Conservation (phyloP, 305 asterid species). For the Fraxinus greggii region DNA sequence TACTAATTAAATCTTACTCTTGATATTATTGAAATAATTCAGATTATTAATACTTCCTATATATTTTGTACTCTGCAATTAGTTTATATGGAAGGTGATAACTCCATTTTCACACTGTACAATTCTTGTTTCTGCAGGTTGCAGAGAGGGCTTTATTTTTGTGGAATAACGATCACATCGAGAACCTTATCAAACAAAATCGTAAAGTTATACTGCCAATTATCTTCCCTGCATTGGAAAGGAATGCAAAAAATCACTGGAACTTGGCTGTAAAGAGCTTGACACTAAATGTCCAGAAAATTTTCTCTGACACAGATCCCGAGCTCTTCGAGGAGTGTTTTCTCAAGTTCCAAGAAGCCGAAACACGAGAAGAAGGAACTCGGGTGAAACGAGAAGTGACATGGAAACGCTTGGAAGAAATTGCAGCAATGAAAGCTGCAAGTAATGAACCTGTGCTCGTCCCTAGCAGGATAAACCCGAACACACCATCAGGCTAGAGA, state of each 20-base stretch:
- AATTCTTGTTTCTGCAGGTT: conserved; percentile 34
- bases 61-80: neutral
- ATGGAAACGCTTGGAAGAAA: conserved; percentile 74
- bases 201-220: conserved; percentile 45
- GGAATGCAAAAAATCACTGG: conserved; percentile 68
- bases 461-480: conserved; percentile 35
- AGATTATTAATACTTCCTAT: neutral
- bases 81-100: neutral
- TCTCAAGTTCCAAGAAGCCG: conserved; percentile 60
- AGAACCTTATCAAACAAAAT: conserved; percentile 37
- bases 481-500: conserved; percentile 45
- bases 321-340: conserved; percentile 69
- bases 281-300: conserved; percentile 68
- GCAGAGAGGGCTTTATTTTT: conserved; percentile 52
- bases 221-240: conserved; percentile 56
- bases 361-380: conserved; percentile 46
- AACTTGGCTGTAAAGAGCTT: conserved; percentile 72
- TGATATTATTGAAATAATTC: neutral
- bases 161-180: conserved; percentile 53
- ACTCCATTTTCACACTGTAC: conserved; percentile 15
- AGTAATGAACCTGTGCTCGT: conserved; percentile 67
- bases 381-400: conserved; percentile 55
- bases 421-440: conserved; percentile 63
- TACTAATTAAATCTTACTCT: neutral
- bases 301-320: conserved; percentile 65